Evolutionary conservation across 2,329 filamentous ascomycete species (phyloP).

Genomic region (Apiospora kogelbergensis): DNA sequence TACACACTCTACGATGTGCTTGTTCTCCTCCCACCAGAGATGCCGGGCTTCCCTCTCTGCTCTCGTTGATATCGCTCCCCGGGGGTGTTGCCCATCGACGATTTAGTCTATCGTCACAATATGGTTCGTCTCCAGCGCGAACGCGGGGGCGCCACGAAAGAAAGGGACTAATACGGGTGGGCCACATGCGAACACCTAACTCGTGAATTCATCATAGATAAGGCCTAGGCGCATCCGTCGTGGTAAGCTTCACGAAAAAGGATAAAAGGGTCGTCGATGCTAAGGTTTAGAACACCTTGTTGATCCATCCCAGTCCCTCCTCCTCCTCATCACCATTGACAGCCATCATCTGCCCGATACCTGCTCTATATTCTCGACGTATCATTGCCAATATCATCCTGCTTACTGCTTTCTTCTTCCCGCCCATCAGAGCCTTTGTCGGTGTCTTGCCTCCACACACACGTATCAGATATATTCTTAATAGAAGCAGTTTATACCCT

Average conservation of each 20-base stretch:
- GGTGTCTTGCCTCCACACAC: neutral
- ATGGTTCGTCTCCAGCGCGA: neutral
- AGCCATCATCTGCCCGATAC: neutral
- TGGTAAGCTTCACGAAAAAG: neutral
- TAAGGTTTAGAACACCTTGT: neutral
- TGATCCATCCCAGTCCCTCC: neutral
- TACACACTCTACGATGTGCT: slow-evolving; percentile 1
- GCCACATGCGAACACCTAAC: slow-evolving; percentile 3
- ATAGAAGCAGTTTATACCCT: neutral
- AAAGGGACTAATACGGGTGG: neutral
- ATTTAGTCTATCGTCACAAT: slow-evolving; percentile 3
- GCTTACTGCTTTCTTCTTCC: slow-evolving; percentile 6
- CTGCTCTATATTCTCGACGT: neutral
- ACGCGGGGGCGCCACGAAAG: neutral
- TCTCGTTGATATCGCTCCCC: neutral
- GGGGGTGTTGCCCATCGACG: neutral
- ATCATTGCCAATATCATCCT: neutral
- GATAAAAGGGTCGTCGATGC: neutral
- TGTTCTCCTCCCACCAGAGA: neutral
- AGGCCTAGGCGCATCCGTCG: slow-evolving; percentile 2
- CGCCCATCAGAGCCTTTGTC: slow-evolving; percentile 14
- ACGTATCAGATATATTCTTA: neutral
- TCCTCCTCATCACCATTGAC: neutral
- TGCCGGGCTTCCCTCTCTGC: neutral
- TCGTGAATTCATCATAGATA: neutral